Evolutionary conservation across 306 rosid genomes (phyloP), one percentile per base, ranked within the genome.

Genomic region (Cucurbita pepo): DNA sequence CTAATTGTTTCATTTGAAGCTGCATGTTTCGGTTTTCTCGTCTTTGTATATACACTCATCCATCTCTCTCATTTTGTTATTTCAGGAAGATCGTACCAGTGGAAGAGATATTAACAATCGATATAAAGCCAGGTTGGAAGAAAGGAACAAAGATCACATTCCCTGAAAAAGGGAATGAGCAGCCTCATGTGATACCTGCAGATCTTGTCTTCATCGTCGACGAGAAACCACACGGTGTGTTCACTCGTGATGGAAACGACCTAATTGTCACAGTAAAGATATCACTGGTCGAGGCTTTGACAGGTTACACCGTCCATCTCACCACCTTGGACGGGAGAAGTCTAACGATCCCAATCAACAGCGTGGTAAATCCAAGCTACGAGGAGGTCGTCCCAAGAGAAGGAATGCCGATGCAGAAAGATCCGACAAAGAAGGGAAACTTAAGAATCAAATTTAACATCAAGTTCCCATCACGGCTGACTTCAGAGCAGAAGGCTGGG

Each of bases 61-160:
- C 52, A 63, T 63, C 52, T 10, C 34, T 16, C 10, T 16, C 10
- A 15, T 40, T 45, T 53, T 55, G 40, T 8, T 37, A 12, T 15
- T 81, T 74, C 77, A 87, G 89, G 21, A 83, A 78, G 78, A 76
- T 80, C 55, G 80, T 76, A 76, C 72, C 45, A 10, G 88, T 83
- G 16, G 92, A 88, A 71, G 89, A 88, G 64, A 85, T 88, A 51
- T 70, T 88, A 54, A 88, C 92, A 56, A 85, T 85, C 3, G 69
- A 72, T 41, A 77, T 88, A 11, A 88, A 88, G 50, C 88, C 89
- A 6, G 89, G 92, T 47, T 85, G 92, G 92, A 88, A 85, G 75
- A 85, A 88, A 75, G 89, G 92, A 21, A 88, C 92, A 21, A 85
- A 83, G 83, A 85, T 88, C 71, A 88, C 89, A 40, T 88, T 85